Evolutionary conservation across 306 rosid species (phyloP).

Genomic region (Trifolium dubium): DNA sequence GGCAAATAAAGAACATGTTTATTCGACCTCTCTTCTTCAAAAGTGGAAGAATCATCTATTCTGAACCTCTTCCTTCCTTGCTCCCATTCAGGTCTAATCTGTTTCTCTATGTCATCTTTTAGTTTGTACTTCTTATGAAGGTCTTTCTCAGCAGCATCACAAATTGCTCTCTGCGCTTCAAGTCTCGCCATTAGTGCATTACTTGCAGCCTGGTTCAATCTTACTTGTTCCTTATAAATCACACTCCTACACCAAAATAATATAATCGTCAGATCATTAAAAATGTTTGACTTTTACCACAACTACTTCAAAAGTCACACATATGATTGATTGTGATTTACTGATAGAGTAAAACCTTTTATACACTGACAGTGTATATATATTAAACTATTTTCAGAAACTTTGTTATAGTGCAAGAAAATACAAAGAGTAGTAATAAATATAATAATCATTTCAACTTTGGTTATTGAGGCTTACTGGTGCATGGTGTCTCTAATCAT

Average conservation of each 20-base stretch:
- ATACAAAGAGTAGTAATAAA: not conserved
- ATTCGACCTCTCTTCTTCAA: constrained; percentile 56
- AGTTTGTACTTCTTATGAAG: constrained; percentile 75
- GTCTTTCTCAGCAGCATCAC: constrained; percentile 84
- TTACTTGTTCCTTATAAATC: constrained; percentile 89
- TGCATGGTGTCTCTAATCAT: constrained; percentile 98
- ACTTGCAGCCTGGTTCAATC: constrained; percentile 89
- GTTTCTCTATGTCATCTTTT: constrained; percentile 83
- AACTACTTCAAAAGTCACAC: not conserved
- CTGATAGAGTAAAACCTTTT: not conserved
- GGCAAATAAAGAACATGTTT: constrained; percentile 63
- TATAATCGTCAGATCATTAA: not conserved
- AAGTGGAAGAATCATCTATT: constrained; percentile 56
- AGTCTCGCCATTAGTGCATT: constrained; percentile 95
- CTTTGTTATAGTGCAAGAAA: not conserved
- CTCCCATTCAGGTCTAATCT: constrained; percentile 74
- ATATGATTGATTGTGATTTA: not conserved
- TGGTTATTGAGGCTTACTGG: constrained; percentile 66
- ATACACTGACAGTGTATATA: not conserved
- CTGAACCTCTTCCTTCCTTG: constrained; percentile 90
- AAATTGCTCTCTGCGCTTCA: constrained; percentile 84
- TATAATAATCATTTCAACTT: not conserved
- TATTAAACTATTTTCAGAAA: not conserved
- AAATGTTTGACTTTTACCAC: not conserved
- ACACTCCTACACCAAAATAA: constrained; percentile 71